These are phyloP conservation scores for Clonostachys chloroleuca DNA, from an alignment of 2,329 filamentous ascomycete genomes.

Conservation along the genomic window DNA sequence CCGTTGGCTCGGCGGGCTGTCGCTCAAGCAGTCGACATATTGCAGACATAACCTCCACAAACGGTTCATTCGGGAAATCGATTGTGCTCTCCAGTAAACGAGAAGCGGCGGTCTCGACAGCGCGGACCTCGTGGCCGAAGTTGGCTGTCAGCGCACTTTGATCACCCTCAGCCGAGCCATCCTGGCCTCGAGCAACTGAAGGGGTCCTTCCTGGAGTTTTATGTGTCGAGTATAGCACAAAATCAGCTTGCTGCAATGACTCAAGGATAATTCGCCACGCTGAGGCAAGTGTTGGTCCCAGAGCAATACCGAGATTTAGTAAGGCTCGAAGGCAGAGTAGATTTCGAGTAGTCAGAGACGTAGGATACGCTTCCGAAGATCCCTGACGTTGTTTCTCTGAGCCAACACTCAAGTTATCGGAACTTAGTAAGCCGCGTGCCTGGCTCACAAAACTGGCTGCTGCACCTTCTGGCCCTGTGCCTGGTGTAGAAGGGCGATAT, in stretches of 20 bases:
- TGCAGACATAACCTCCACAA: constrained; percentile 71
- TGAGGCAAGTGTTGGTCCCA: constrained; percentile 79
- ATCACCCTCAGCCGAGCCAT: constrained; percentile 46
- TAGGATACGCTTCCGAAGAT: constrained; percentile 41
- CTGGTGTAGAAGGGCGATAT: constrained; percentile 31
- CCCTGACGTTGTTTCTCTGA: constrained; percentile 44
- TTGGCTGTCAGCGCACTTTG: constrained; percentile 52
- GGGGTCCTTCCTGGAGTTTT: constrained; percentile 49
- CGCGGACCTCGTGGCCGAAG: constrained; percentile 75
- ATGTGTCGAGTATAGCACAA: constrained; percentile 68
- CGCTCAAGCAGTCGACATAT: constrained; percentile 66
- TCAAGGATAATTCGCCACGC: constrained; percentile 92
- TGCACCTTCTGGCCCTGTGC: constrained; percentile 39
- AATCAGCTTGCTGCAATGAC: constrained; percentile 87
- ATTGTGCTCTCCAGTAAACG: constrained; percentile 87
- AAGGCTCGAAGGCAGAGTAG: constrained; percentile 85
- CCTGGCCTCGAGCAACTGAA: constrained; percentile 33
- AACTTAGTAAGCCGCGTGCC: constrained; percentile 67
- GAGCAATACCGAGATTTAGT: constrained; percentile 90
- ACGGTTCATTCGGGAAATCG: constrained; percentile 82
- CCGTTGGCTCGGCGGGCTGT: constrained; percentile 13
- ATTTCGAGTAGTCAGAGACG: constrained; percentile 79
- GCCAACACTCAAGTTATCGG: constrained; percentile 52
- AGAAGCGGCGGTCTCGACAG: constrained; percentile 82
- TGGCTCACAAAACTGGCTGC: constrained; percentile 62